A percentile compares a stretch with the other conserved stretches of the same genome.
These are phyloP conservation scores for Didymella pinodella DNA, from an alignment of 2,329 filamentous ascomycete genomes.

Conservation along the genomic window DNA sequence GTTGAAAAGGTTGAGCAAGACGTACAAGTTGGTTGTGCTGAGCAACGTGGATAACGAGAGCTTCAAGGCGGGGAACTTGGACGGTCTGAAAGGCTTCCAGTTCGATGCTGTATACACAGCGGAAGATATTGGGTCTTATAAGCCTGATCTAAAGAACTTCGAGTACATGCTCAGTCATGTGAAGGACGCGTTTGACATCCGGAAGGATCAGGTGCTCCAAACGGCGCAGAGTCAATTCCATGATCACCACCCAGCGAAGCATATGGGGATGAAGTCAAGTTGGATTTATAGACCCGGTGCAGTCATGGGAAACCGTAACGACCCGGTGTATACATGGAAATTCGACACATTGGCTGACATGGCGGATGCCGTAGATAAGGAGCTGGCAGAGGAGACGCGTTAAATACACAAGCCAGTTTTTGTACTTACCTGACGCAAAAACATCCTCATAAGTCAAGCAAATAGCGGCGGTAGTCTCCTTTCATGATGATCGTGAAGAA, in stretches of 20 bases:
- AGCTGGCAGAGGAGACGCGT: conserved; percentile 9
- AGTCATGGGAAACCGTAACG: conserved; percentile 56
- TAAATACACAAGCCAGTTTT: background rate
- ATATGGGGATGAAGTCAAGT: conserved; percentile 66
- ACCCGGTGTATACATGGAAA: conserved; percentile 59
- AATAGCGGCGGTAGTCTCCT: background rate
- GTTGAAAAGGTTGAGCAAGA: conserved; percentile 57
- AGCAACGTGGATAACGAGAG: conserved; percentile 66
- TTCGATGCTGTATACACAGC: conserved; percentile 75
- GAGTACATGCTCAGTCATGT: conserved; percentile 67
- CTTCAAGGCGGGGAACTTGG: conserved; percentile 59
- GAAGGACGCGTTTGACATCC: conserved; percentile 63
- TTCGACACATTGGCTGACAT: conserved; percentile 68
- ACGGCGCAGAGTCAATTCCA: conserved; percentile 73
- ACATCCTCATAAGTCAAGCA: background rate
- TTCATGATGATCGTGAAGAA: background rate
- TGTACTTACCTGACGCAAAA: too few relatives aligned
- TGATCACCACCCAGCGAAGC: conserved; percentile 71
- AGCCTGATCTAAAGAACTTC: conserved; percentile 72
- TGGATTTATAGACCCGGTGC: conserved; percentile 69
- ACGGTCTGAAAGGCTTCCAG: conserved; percentile 60
- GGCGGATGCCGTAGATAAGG: conserved; percentile 63
- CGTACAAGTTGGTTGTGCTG: conserved; percentile 67
- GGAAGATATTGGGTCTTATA: conserved; percentile 75
- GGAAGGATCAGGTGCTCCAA: conserved; percentile 67